A percentile compares a stretch with the other conserved stretches of the same genome.
phyloP scores from a whole-genome alignment of 108 stramenopile genomes.

The Stephanodiscus minutulus region DNA sequence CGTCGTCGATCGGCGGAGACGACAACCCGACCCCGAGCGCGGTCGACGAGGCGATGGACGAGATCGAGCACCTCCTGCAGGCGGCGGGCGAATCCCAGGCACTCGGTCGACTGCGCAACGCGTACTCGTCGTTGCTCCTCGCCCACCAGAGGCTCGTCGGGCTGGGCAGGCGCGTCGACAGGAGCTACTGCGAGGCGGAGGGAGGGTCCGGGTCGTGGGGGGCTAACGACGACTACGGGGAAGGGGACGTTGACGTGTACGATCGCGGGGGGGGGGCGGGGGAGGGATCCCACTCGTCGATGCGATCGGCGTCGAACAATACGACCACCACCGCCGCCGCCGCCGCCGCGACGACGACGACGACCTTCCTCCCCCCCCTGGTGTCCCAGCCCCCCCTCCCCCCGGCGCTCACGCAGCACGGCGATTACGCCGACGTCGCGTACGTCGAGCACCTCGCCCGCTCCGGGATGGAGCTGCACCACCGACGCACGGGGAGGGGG shows the following conservation, averaged over 20 bases:
- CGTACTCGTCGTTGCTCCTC: slow-evolving; percentile 69
- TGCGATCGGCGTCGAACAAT: neutral
- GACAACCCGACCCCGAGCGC: slow-evolving; percentile 40
- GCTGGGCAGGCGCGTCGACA: slow-evolving; percentile 81
- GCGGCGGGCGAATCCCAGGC: slow-evolving; percentile 76
- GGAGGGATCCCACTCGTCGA: neutral
- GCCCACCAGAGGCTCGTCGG: slow-evolving; percentile 82
- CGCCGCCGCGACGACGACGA: slow-evolving; percentile 17
- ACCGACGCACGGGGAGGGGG: slow-evolving; percentile 75
- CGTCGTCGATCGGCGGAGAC: slow-evolving; percentile 39
- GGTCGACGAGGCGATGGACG: slow-evolving; percentile 77
- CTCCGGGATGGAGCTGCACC: slow-evolving; percentile 82
- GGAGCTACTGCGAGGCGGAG: slow-evolving; percentile 34
- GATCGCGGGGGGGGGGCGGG: slow-evolving; percentile 2
- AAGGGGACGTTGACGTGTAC: neutral
- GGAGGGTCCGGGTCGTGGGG: neutral
- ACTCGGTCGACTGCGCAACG: slow-evolving; percentile 75
- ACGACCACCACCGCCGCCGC: slow-evolving; percentile 5
- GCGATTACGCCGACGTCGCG: slow-evolving; percentile 50
- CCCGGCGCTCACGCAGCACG: slow-evolving; percentile 7
- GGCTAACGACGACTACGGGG: neutral
- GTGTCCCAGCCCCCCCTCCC: slow-evolving; percentile 6
- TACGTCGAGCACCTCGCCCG: slow-evolving; percentile 87
- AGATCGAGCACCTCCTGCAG: slow-evolving; percentile 71
- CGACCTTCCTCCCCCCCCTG: slow-evolving; percentile 13